Conservation (phyloP, 352 stramenopile genomes). For the Elongisporangium anandrum region DNA sequence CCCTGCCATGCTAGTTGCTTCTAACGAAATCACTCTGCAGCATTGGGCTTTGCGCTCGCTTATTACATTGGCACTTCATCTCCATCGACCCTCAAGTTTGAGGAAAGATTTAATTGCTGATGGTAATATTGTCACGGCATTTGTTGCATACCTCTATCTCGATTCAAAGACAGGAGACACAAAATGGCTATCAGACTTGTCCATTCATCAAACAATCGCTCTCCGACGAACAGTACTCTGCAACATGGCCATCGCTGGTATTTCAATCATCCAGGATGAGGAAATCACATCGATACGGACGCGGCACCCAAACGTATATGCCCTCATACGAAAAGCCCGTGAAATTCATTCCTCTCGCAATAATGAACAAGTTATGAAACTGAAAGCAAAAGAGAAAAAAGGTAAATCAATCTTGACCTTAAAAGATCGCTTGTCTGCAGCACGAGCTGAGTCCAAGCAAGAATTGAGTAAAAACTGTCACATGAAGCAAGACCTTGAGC, state of each 20-base stretch:
- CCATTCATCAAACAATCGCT: background rate
- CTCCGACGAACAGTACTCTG: background rate
- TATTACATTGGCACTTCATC: constrained; percentile 20
- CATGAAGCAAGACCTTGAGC: constrained; percentile 3
- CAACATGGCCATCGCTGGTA: constrained; percentile 6
- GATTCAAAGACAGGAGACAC: constrained; percentile 4
- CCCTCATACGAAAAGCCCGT: background rate
- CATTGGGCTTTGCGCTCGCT: constrained; percentile 39
- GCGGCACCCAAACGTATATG: background rate
- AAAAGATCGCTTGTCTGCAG: constrained; percentile 1
- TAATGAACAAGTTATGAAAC: background rate
- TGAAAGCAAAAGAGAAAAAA: constrained; percentile 6
- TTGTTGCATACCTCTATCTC: constrained; percentile 8
- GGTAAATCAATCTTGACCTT: background rate
- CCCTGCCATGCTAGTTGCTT: background rate
- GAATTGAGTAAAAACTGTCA: background rate
- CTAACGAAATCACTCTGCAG: constrained; percentile 6
- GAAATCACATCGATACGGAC: background rate
- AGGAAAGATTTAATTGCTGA: constrained; percentile 4
- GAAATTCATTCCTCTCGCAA: background rate
- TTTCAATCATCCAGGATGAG: constrained; percentile 3
- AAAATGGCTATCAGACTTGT: background rate
- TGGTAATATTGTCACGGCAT: background rate
- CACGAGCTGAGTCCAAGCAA: background rate
- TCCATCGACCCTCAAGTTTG: constrained; percentile 33